phyloP scores from a whole-genome alignment of 75 land plant genomes.

The Adiantum capillusveneris region DNA sequence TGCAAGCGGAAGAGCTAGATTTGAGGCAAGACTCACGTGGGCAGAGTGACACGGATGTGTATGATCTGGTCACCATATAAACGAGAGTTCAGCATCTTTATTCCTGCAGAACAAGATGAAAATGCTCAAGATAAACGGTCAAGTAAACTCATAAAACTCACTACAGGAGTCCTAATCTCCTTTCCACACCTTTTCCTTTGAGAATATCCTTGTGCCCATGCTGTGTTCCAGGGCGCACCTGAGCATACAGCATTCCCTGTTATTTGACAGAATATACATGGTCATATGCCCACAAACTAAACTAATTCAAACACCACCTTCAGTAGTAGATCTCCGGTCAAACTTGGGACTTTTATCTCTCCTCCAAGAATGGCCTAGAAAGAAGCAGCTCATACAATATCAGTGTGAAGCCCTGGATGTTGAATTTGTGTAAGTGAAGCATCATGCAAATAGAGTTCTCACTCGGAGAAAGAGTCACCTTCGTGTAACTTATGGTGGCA shows the following conservation, averaged over 20 bases:
- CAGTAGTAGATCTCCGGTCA: constrained; percentile 27
- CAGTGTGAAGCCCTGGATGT: background rate
- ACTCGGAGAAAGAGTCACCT: constrained; percentile 32
- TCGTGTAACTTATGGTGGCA: constrained; percentile 57
- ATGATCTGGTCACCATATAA: constrained; percentile 82
- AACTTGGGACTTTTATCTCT: constrained; percentile 23
- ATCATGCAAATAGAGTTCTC: no score
- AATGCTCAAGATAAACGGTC: no score
- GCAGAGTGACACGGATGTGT: constrained; percentile 71
- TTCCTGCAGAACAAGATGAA: constrained; percentile 38
- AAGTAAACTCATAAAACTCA: background rate
- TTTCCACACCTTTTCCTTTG: constrained; percentile 28
- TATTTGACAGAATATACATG: no score
- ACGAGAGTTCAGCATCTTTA: constrained; percentile 46
- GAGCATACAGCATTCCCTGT: no score
- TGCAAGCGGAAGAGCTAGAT: no score
- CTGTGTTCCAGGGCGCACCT: constrained; percentile 38
- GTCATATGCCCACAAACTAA: no score
- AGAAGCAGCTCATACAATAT: background rate
- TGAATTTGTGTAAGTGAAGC: background rate
- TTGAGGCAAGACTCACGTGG: constrained; percentile 46
- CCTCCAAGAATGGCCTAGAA: constrained; percentile 35
- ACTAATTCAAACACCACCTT: constrained; percentile 8
- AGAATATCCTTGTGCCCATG: constrained; percentile 33
- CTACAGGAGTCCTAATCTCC: background rate